A percentile compares a stretch with the other conserved stretches of the same genome.
Evolutionary conservation across 116 monocot species (phyloP).

Genomic region (Posidonia oceanica): DNA sequence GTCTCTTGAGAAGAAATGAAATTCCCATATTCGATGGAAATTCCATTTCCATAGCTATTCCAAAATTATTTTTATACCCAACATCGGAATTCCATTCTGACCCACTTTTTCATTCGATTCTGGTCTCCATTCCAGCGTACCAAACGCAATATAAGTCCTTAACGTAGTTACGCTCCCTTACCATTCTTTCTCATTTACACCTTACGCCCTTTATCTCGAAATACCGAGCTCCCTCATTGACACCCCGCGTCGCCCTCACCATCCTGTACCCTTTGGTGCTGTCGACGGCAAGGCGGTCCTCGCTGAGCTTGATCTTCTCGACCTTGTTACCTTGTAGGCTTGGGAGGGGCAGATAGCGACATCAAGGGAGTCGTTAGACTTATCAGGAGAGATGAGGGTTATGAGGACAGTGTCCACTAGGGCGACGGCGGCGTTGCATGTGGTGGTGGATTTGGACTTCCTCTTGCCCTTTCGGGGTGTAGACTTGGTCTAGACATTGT

Average conservation of each 20-base stretch:
- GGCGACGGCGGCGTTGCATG: slow-evolving; percentile 1
- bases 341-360: slow-evolving; percentile 58
- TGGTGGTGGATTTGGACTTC: slow-evolving; percentile 49
- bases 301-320: slow-evolving; percentile 76
- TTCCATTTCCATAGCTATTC: too few species aligned
- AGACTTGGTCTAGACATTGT: slow-evolving; percentile 65
- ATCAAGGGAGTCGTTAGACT: slow-evolving; percentile 59
- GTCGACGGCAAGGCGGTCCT: slow-evolving; percentile 73
- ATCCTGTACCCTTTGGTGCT: slow-evolving; percentile 90
- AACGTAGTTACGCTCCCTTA: too few species aligned
- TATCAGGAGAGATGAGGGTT: slow-evolving; percentile 53
- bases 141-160: too few species aligned
- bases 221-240: slow-evolving; percentile 75
- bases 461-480: slow-evolving; percentile 44
- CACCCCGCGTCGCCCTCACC: slow-evolving; percentile 89
- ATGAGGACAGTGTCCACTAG: slow-evolving; percentile 55
- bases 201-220: slow-evolving; percentile 61
- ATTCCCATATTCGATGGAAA: too few species aligned
- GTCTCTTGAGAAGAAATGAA: too few species aligned
- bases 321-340: slow-evolving; percentile 89
- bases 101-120: too few species aligned
- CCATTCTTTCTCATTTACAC: neutral
- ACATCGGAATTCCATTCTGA: too few species aligned
- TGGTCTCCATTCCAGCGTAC: too few species aligned
- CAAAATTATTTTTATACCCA: too few species aligned